phyloP scores from a whole-genome alignment of 306 rosid genomes.

The cucumber (Cucumis sativus) region DNA sequence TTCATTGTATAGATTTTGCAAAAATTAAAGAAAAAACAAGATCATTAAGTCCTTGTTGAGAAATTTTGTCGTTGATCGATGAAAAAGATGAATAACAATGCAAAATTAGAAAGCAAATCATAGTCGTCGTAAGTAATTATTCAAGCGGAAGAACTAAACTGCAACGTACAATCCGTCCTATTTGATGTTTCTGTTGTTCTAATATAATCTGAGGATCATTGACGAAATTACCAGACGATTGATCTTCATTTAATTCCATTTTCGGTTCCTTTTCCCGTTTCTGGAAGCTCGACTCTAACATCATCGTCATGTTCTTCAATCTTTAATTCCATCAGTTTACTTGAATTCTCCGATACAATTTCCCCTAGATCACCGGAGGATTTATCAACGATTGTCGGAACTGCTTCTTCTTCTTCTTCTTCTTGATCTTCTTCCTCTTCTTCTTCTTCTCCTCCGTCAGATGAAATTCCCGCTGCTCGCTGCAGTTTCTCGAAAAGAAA shows the following conservation, averaged over 20 bases:
- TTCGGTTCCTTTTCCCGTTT: background rate
- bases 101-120: background rate
- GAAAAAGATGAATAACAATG: background rate
- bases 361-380: too few relatives aligned
- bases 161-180: background rate
- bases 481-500: background rate
- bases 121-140: background rate
- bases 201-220: background rate
- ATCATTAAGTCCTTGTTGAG: background rate
- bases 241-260: background rate
- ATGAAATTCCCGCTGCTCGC: background rate
- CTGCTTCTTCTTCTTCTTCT: too few relatives aligned
- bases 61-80: background rate
- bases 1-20: too few relatives aligned
- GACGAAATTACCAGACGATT: background rate
- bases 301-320: background rate
- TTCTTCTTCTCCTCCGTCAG: too few relatives aligned
- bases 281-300: background rate
- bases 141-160: background rate
- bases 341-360: too few relatives aligned
- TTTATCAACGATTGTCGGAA: too few relatives aligned
- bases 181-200: background rate
- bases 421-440: too few relatives aligned
- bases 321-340: too few relatives aligned
- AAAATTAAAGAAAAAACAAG: too few relatives aligned